Base-by-base conservation (phyloP, 805 yeast genomes). In the Yueomyces sp. region DNA sequence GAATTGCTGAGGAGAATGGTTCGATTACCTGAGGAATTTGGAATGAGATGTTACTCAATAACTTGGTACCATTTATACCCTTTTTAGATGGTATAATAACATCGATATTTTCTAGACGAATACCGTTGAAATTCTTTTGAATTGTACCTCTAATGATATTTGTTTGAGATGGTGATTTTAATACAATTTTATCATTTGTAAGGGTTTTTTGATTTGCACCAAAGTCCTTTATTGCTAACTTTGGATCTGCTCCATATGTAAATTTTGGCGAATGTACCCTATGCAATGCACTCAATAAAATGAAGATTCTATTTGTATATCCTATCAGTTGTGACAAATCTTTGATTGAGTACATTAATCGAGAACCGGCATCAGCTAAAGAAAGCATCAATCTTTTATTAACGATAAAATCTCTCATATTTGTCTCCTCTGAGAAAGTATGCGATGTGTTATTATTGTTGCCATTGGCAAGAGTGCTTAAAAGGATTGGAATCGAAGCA, bases 301-400 rank as follows among this genome's bases (percentile, higher is more conserved):
- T 74, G 64, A 85, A 88, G 3, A 88, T 82, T 50, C 96, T 67
- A 53, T 85, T 90, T 0, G 96, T 85, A 57, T 84, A 82, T 9
- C 96, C 96, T 1, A 95, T 84, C 44, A 88, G 71, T 59, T 81
- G 88, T n/a, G 92, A 82, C 27, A 88, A 73, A 62, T 87, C 96
- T 60, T 88, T 88, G 51, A 87, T 83, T 2, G 96, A 86, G 62
- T 85, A 86, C 95, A 88, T 87, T 64, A 88, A 72, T 51, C 96
- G 72, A 11, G 94, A 82, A 4, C 96, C 96, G 0, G 97, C 95
- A 65, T 88, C 97, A 4, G 96, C 95, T 58, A 88, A 71, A 3
- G 92, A 81, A 50, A 88, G 72, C 84, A 88, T 81, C 49, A 88
- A 70, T 55, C 97, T 73, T 65, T 88, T 88, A 68, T 88, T 88